These are phyloP conservation scores for Alternaria ventricosa DNA, from an alignment of 2,329 filamentous ascomycete species.

Conservation along the genomic window DNA sequence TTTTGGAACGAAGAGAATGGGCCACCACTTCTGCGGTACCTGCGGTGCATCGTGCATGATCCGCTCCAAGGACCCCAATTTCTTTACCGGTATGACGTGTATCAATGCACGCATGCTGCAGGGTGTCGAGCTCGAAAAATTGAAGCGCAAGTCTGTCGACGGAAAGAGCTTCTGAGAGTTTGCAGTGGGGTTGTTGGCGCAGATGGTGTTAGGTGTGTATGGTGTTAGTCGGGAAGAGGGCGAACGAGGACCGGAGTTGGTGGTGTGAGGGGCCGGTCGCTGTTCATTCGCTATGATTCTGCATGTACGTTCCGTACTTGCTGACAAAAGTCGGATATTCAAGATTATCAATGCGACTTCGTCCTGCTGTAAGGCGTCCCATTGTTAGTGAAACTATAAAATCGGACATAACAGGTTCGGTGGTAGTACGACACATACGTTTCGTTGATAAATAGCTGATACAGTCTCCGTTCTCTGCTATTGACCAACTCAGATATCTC, in stretches of 20 bases:
- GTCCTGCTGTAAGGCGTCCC: not conserved
- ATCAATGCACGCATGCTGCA: slow-evolving; percentile 41
- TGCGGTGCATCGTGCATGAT: slow-evolving; percentile 39
- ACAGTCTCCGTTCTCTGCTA: not conserved
- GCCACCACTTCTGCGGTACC: slow-evolving; percentile 40
- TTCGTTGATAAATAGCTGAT: not conserved
- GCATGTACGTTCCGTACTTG: not conserved
- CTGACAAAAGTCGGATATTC: not conserved
- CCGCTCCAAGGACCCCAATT: slow-evolving; percentile 18
- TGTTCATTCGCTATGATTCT: not conserved
- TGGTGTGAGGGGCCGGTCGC: not conserved
- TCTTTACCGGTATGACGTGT: slow-evolving; percentile 24
- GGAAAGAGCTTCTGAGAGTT: slow-evolving; percentile 25
- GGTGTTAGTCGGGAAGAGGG: not conserved
- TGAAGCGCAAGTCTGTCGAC: slow-evolving; percentile 33
- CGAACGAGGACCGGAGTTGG: not conserved
- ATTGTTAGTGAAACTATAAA: not conserved
- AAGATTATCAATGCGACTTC: not conserved
- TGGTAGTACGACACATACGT: not conserved
- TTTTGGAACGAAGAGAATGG: slow-evolving; percentile 26
- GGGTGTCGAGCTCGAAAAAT: slow-evolving; percentile 32
- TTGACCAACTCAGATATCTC: not conserved
- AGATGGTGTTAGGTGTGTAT: not conserved
- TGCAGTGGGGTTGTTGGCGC: not conserved
- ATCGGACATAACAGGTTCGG: not conserved